Evolutionary conservation across 176 grass and related monocot genomes (phyloP).

Genomic region (Musa troglodytarum): DNA sequence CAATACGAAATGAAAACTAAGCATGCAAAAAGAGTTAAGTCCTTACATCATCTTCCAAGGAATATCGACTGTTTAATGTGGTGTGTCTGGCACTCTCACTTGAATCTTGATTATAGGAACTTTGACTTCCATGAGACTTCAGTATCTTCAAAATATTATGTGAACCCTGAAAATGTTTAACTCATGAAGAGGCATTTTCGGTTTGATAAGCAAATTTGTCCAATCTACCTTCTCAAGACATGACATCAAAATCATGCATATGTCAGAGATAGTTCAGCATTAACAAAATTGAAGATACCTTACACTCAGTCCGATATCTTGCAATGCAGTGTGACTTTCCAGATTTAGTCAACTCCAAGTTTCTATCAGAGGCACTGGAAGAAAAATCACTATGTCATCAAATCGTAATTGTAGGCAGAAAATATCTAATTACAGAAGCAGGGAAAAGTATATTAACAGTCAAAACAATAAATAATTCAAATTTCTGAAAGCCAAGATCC

Average conservation of each 20-base stretch:
- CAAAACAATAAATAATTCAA: no score
- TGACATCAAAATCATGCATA: no score
- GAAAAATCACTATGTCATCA: background rate
- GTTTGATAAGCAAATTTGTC: background rate
- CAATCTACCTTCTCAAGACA: background rate
- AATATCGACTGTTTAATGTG: conserved; percentile 56
- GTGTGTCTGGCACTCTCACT: conserved; percentile 30
- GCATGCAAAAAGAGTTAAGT: background rate
- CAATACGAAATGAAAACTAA: background rate
- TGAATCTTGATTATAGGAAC: conserved; percentile 15
- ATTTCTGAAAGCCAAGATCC: no score
- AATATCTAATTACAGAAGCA: no score
- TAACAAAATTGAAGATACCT: background rate
- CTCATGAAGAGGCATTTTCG: background rate
- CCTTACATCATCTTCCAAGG: conserved; percentile 89
- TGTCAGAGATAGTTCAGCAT: no score
- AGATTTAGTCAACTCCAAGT: conserved; percentile 31
- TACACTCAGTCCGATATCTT: background rate
- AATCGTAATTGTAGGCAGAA: no score
- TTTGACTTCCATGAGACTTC: conserved; percentile 14
- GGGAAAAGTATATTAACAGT: no score
- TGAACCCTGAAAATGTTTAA: background rate
- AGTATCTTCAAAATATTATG: conserved; percentile 29
- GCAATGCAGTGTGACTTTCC: conserved; percentile 20
- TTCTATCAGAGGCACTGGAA: conserved; percentile 46